phyloP scores from a whole-genome alignment of 176 grass and related monocot genomes.

The Bromus sterilis region DNA sequence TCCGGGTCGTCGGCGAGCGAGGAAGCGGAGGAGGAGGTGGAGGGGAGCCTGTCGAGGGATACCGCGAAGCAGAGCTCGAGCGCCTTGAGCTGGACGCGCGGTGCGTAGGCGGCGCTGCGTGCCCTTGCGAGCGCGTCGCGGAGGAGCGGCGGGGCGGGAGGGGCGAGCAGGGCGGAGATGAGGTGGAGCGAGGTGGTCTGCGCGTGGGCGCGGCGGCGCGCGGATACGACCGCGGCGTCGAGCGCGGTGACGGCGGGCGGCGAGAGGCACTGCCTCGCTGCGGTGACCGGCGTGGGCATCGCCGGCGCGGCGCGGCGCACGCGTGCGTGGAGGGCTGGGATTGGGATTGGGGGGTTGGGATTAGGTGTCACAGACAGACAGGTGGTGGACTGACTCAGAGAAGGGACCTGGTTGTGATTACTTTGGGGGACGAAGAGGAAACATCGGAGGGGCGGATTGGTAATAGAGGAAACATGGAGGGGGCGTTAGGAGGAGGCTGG shows the following conservation, averaged over 20 bases:
- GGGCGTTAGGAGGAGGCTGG: neutral
- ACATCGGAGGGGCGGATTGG: neutral
- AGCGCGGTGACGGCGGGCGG: conserved; percentile 5
- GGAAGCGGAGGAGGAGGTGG: conserved; percentile 13
- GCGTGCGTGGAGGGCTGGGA: neutral
- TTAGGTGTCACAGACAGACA: no score
- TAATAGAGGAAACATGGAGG: neutral
- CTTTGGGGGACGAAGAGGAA: conserved; percentile 37
- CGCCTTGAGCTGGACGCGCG: conserved; percentile 62
- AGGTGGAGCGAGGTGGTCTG: conserved; percentile 73
- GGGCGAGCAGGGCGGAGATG: conserved; percentile 49
- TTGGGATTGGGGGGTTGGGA: neutral
- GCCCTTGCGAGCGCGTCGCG: conserved; percentile 53
- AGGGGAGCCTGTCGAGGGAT: conserved; percentile 53
- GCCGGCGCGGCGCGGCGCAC: neutral
- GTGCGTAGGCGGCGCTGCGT: conserved; percentile 50
- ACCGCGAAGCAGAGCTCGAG: conserved; percentile 63
- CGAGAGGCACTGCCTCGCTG: conserved; percentile 22
- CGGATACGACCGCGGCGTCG: neutral
- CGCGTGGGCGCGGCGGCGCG: conserved; percentile 29
- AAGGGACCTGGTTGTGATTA: conserved; percentile 1
- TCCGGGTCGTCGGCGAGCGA: neutral
- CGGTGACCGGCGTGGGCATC: conserved; percentile 59
- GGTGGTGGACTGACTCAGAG: neutral
- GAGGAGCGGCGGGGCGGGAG: conserved; percentile 28